Evolutionary conservation across 495 filamentous ascomycete genomes (phyloP), one percentile per base, ranked within the genome.

Genomic region (Podospora bellae-mahoneyi): DNA sequence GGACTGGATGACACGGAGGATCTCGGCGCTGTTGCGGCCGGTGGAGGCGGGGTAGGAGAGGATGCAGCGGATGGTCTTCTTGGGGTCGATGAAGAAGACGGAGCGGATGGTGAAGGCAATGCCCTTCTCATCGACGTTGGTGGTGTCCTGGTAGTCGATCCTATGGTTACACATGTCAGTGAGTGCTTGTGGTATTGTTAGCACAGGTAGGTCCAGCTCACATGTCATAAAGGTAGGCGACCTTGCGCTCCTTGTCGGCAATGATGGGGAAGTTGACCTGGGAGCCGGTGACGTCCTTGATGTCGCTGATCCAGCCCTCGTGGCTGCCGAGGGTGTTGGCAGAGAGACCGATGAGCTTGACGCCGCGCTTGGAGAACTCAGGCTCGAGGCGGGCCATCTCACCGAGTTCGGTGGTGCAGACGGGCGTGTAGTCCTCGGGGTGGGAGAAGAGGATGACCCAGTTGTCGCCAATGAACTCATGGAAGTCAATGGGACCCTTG

Each of bases 371-470:
- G 75, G 85, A 85, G 86, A 99, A 99, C 83, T 99, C 95, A 67
- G 93, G 92, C 86, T 97, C 92, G 70, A 98, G 91, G 81, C 96
- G 96, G 73, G 96, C 94, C 76, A 84, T 97, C 69, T 96, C 96
- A 77, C 95, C 95, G 72, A 99, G 90, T 87, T 99, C 95, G 68
- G 95, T 99, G 79, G 95, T 99, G 86, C 95, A 99, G 71, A 99
- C 93, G 70, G 94, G 93, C 7, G 93, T 93, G 83, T 89, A 93
- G 80, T 94, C 91, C 79, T 95, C 93, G 34, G 95, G 95, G 85
- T 99, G 95, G 39, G 94, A 97, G 89, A 98, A 99, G 78, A 98
- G 88, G 72, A 99, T 87, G 69, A 92, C 90, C 95, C 95, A 99
- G 71, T 86, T 91, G 84, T 94, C 86, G 77, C 92, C 96, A 73